Conservation (phyloP, 2,329 filamentous ascomycete species). For the Cordyceps militaris region DNA sequence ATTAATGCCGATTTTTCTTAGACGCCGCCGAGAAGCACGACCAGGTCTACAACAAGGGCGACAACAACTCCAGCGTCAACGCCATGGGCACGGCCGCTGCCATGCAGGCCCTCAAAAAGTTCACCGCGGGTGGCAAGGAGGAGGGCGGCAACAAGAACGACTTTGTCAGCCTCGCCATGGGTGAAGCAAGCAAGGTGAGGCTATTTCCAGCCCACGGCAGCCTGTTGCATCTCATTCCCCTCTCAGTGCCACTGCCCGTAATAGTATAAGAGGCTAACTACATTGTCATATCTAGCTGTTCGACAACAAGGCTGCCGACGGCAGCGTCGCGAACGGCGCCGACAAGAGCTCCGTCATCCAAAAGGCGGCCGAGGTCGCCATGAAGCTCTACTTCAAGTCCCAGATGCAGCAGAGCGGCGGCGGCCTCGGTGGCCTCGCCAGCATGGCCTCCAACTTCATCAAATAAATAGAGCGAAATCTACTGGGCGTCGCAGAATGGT, state of each 20-base stretch:
- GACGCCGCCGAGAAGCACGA: slow-evolving; percentile 70
- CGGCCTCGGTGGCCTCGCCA: slow-evolving; percentile 28
- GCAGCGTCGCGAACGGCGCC: slow-evolving; percentile 48
- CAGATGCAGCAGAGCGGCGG: slow-evolving; percentile 42
- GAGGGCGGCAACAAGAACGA: slow-evolving; percentile 62
- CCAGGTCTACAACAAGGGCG: slow-evolving; percentile 55
- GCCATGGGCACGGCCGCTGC: slow-evolving; percentile 67
- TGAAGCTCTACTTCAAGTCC: slow-evolving; percentile 87
- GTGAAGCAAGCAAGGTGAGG: slow-evolving; percentile 68
- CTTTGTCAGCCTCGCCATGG: slow-evolving; percentile 82
- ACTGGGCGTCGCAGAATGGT: too few relatives aligned
- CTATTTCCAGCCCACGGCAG: neutral
- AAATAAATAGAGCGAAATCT: too few relatives aligned
- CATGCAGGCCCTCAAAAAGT: slow-evolving; percentile 76
- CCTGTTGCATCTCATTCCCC: too few relatives aligned
- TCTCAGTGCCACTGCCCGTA: neutral
- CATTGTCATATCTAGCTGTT: slow-evolving; percentile 40
- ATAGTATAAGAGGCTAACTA: neutral
- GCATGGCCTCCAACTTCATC: slow-evolving; percentile 43
- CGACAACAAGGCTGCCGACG: slow-evolving; percentile 48
- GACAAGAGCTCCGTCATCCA: slow-evolving; percentile 77
- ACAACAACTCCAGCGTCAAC: slow-evolving; percentile 39
- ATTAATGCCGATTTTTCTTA: slow-evolving; percentile 19
- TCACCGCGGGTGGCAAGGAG: slow-evolving; percentile 49
- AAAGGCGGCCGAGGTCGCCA: slow-evolving; percentile 74